phyloP scores from a whole-genome alignment of 148 eudicot species.

The Oxyria digyna region DNA sequence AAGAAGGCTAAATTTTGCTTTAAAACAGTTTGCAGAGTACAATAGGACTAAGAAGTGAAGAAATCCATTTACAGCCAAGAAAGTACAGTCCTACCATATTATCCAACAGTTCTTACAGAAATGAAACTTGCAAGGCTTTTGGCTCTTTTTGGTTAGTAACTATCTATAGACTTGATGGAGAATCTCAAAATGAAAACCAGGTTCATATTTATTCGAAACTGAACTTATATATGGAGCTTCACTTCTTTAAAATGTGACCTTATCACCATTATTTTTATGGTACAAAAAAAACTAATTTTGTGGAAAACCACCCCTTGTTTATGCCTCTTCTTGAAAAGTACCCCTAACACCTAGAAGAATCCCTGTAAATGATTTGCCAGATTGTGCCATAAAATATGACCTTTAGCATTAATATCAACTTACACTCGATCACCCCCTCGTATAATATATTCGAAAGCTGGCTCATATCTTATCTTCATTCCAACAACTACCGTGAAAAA shows the following conservation, averaged over 20 bases:
- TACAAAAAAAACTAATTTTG: background rate
- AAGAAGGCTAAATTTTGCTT: background rate
- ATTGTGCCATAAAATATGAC: no score
- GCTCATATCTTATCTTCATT: background rate
- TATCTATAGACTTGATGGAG: background rate
- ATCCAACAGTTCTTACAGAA: background rate
- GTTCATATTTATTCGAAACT: background rate
- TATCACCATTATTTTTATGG: background rate
- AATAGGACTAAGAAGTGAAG: constrained; percentile 1
- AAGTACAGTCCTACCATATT: background rate
- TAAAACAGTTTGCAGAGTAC: constrained; percentile 3
- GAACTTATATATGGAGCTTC: background rate
- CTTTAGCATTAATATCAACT: no score
- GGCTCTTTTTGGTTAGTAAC: background rate
- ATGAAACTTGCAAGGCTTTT: background rate
- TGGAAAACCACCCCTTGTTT: background rate
- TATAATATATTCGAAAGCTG: background rate
- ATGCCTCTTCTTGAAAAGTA: background rate
- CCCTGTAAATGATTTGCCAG: background rate
- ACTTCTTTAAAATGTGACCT: background rate
- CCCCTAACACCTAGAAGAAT: background rate
- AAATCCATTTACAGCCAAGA: background rate
- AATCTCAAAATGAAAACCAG: background rate
- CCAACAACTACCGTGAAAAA: background rate
- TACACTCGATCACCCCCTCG: no score